A percentile compares a stretch with the other conserved stretches of the same genome.
Evolutionary conservation across 306 rosid species (phyloP).

Genomic region (Vigna unguiculata): DNA sequence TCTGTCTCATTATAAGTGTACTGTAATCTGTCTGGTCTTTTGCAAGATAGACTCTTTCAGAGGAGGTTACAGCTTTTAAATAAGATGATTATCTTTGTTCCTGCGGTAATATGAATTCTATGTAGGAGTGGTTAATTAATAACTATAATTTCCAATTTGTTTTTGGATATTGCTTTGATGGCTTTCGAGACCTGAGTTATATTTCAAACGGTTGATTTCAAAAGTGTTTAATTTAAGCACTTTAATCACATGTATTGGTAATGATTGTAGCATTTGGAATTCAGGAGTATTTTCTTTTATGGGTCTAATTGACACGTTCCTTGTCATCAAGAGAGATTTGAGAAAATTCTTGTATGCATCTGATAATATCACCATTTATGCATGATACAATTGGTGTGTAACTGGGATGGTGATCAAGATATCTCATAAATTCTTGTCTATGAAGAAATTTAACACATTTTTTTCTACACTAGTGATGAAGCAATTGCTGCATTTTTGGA

Average conservation of each 20-base stretch:
- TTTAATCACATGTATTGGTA: background rate
- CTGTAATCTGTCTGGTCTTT: slow-evolving; percentile 14
- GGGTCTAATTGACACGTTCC: background rate
- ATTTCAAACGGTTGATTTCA: background rate
- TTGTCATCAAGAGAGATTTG: slow-evolving; percentile 23
- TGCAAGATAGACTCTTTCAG: slow-evolving; percentile 22
- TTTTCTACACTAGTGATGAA: slow-evolving; percentile 64
- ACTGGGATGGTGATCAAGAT: background rate
- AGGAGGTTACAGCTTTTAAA: slow-evolving; percentile 9
- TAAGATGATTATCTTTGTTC: slow-evolving; percentile 22
- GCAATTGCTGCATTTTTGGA: slow-evolving; percentile 83
- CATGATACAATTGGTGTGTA: slow-evolving; percentile 3
- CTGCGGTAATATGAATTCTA: slow-evolving; percentile 19
- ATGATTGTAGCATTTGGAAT: slow-evolving; percentile 17
- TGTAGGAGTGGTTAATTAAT: background rate
- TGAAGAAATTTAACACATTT: slow-evolving; percentile 22
- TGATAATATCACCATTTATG: slow-evolving; percentile 4
- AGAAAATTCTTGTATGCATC: slow-evolving; percentile 4
- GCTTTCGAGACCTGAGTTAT: background rate
- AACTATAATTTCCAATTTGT: background rate
- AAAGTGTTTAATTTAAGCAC: too few relatives aligned
- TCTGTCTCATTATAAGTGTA: background rate
- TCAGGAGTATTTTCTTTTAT: background rate
- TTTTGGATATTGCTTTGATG: slow-evolving; percentile 4
- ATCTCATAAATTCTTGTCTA: slow-evolving; percentile 11